Evolutionary conservation across 148 eudicot genomes (phyloP).

Genomic region (Polygonum aviculare): DNA sequence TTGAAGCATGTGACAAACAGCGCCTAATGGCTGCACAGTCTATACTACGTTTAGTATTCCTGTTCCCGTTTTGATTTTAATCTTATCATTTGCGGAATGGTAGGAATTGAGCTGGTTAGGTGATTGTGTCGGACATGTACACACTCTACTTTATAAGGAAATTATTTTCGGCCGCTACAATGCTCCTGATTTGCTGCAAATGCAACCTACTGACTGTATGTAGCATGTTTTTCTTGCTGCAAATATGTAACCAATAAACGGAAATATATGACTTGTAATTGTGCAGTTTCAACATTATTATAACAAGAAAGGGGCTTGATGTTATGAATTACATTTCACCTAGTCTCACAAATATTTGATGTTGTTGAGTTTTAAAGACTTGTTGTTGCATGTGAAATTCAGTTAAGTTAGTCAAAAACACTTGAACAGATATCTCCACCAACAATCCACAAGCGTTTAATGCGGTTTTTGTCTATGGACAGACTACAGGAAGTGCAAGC

Average conservation of each 20-base stretch:
- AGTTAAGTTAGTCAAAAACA: too few species aligned
- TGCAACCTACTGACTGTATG: not conserved
- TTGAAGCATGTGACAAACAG: not conserved
- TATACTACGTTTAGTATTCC: not conserved
- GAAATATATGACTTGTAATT: not conserved
- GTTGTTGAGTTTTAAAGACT: too few species aligned
- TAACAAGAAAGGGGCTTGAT: not conserved
- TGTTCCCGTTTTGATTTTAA: not conserved
- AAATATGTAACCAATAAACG: not conserved
- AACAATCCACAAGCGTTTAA: too few species aligned
- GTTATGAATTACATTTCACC: not conserved
- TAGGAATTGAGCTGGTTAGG: not conserved
- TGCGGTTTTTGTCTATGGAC: too few species aligned
- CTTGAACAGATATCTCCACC: too few species aligned
- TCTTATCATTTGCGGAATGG: not conserved
- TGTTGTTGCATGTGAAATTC: too few species aligned
- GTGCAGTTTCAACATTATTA: not conserved
- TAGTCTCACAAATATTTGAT: not conserved
- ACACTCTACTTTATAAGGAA: not conserved
- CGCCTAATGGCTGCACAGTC: not conserved
- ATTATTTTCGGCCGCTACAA: not conserved
- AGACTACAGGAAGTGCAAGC: too few species aligned
- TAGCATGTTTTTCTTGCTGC: not conserved
- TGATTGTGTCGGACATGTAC: constrained; percentile 3
- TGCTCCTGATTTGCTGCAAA: not conserved